Evolutionary conservation across 108 stramenopile genomes (phyloP), one percentile per base, ranked within the genome.

Genomic region (Nitzschia sp.): DNA sequence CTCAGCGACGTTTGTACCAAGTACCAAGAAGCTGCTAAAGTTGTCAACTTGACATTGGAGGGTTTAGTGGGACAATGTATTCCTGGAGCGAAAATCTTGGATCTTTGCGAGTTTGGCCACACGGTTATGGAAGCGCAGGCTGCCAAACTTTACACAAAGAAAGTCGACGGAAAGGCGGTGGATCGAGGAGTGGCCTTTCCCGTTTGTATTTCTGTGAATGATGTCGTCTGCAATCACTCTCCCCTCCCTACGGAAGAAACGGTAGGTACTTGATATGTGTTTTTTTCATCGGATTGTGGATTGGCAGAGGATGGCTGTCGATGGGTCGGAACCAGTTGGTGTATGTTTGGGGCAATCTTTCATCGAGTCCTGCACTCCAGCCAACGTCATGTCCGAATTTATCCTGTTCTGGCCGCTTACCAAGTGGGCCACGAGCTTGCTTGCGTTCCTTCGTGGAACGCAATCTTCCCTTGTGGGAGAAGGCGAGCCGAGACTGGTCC

Each of bases 131-230:
- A 87, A 26, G 57, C 85, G 8, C 71, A 76, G 33, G 77, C 84
- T 29, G 54, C 79, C 54, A 86, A 87, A 64, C 79, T 94, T 13
- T 97, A 91, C 81, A 93, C 86, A 66, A 91, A 90, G 67, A 90
- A 92, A 76, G 90, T 96, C 9, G 83, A 95, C 53, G 96, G 96
- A 42, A 82, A 73, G 61, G 51, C 69, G 25, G 70, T 97, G 8
- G 94, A 97, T 68, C 93, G 97, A 65, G 99, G 99, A 30, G 85
- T 99, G 49, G 98, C 99, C 15, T 99, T 99, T 76, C 99, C 99
- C 5, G 97, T 98, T 26, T 99, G 99, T 71, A 87, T 99, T 33
- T 96, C 94, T 66, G 97, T 99, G 54, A 99, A 99, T 81, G 98
- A 99, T 68, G 71, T 90, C 54, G 96, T 99, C 35, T 98, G 97